Conservation (phyloP, 106 monocot genomes). For the Acanthochlamys bracteata region DNA sequence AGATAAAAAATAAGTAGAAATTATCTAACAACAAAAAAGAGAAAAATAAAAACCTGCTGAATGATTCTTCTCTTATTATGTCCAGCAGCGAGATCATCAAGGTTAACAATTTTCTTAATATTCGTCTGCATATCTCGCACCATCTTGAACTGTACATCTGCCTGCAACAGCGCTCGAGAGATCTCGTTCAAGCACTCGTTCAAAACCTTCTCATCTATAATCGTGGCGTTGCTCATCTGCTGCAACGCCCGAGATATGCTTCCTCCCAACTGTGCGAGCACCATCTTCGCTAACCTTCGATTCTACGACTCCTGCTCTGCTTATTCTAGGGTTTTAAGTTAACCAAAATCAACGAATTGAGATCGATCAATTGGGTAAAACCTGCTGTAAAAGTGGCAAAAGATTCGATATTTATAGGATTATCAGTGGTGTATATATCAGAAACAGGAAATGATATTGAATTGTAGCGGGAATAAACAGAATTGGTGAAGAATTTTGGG, state of each 20-base stretch:
- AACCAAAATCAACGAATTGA: not conserved
- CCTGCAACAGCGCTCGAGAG: slow-evolving; percentile 78
- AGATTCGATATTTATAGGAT: no score
- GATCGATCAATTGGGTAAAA: no score
- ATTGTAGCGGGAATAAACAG: no score
- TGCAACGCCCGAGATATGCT: slow-evolving; percentile 97
- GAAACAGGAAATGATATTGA: no score
- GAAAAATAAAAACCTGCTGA: slow-evolving; percentile 56
- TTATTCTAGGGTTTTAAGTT: not conserved
- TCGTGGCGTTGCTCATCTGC: slow-evolving; percentile 99
- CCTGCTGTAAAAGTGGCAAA: no score
- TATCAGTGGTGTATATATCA: no score
- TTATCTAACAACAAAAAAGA: not conserved
- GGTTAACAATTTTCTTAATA: slow-evolving; percentile 95
- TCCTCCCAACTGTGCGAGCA: slow-evolving; percentile 93
- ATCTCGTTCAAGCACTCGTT: slow-evolving; percentile 98
- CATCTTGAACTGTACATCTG: slow-evolving; percentile 93
- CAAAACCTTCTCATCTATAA: slow-evolving; percentile 95
- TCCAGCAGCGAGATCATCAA: slow-evolving; percentile 92
- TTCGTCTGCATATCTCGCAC: slow-evolving; percentile 97
- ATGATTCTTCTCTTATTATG: slow-evolving; percentile 97
- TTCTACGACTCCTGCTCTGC: not conserved
- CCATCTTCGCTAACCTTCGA: slow-evolving; percentile 35
- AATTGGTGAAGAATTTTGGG: no score
- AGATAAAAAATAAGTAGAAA: not conserved